Base-by-base conservation (phyloP, 1,139 yeast species). In the Geotrichum klebahnii region DNA sequence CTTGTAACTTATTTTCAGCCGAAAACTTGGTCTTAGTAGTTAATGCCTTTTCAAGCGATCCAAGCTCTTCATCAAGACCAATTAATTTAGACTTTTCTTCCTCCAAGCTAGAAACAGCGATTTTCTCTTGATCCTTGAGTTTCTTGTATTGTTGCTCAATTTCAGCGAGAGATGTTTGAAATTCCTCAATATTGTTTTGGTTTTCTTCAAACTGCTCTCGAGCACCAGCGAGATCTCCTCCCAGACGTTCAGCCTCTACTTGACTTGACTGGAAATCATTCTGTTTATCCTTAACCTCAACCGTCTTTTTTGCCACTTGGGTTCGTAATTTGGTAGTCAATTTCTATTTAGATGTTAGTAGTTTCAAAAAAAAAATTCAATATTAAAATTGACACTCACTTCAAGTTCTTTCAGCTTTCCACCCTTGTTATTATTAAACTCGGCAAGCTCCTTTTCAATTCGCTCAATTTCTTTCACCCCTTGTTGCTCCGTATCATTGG, bases 11-110 rank as follows among this genome's bases (percentile, higher is more conserved):
- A 36, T 72, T 62, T 36, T 78, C 79, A 44, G 76, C 77, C 38
- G 78, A 67, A 36, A 67, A 64, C 42, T 77, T 78, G 34, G 69
- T 73, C 62, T 87, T 89, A 10, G 64, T 61, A 50, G 75, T 75
- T 33, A 83, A 67, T 5, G 80, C 69, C 22, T 66, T 64, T 23
- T 76, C 79, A 63, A 88, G 73, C 53, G 84, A 90, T 37, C 74
- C 75, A 46, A 89, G 73, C 63, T 90, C 97, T 54, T 85, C 95
- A 63, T 85, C 83, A 44, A 87, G 74, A 2, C 92, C 92, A 40
- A 81, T 62, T 48, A 85, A 68, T 50, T 77, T 78, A 6, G 80
- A 75, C 57, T 76, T 79, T 61, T 87, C 96, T 22, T 73, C 77
- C 24, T 81, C 84, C 20, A 84, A 71, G 45, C 72, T 70, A 0